Base-by-base conservation (phyloP, 2,329 filamentous ascomycete species). In the Bipolaris zeicola region DNA sequence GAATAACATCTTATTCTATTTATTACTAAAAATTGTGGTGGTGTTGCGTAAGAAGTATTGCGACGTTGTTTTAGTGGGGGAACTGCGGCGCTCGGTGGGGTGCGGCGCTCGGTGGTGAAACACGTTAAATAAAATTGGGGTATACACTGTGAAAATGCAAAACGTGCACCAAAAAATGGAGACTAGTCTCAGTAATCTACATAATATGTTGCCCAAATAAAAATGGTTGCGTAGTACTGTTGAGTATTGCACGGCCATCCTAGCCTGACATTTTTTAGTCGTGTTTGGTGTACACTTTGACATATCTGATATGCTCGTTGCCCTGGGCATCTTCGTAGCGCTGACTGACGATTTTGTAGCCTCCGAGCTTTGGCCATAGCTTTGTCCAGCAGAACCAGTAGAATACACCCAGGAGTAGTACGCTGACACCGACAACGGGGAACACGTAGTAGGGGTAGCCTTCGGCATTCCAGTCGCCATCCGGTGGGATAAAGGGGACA, bases 391-490 rank as follows among this genome's bases (percentile, higher is more conserved):
- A 58, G 10, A 52, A 41, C 73, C 73, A 76, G 64, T 79, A 79
- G 1, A 72, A 53, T 0, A 72, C 74, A 26, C 78, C 78, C 0
- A 68, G 52, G 2, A 74, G 22, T 39, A 80, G 58, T 6, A 81
- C 72, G 13, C 67, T 68, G 13, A 81, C 76, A 16, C 78, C 78
- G 1, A 81, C 69, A 18, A 79, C 70, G 0, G 79, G 77, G 36
- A 77, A 79, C 1, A 80, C 72, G 64, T 78, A 80, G 65, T 79
- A 81, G 1, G 79, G 78, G 31, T 80, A 72, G 7, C 71, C 72
- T 0, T 76, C 75, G 7, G 74, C 75, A 24, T 78, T 77, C 63
- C 76, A 77, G 18, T 77, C 76, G 7, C 72, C 73, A 38, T 71
- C 70, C 2, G 78, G 78, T 20, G 71, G 69, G 39, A 81, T 69